Evolutionary conservation across 495 filamentous ascomycete species (phyloP), one percentile per base, ranked within the genome.

Genomic region (Cetradonia linearis): DNA sequence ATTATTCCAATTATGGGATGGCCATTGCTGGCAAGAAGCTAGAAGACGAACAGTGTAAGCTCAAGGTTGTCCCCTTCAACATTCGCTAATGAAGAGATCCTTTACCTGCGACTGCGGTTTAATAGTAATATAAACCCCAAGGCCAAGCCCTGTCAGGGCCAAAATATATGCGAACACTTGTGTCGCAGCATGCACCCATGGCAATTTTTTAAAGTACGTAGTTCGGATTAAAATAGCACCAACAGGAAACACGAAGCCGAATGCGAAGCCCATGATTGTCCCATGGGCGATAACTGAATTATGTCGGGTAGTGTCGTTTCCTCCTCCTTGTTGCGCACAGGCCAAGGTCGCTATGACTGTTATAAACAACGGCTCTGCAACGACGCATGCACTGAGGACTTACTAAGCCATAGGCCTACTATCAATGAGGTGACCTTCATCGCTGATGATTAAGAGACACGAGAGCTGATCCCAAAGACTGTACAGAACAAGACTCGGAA

Each of bases 1-100:
- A 85, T 72, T 5, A 82, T 76, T 20, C 87, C 87, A 59, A 89
- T 75, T 34, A 78, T 72, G 14, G 73, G 70, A 56, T 77, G 76
- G 56, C 58, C 50, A 50, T 58, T 56, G 30, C 55, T 55, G 11
- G 62, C 50, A 33, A 27, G 56, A 11, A 60, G 13, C 62, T 63
- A 27, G 33, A 13, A 60, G 18, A 9, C 13, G 5, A 28, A n/a
- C 0, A 34, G 7, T n/a, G 38, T n/a, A n/a, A 44, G 72, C 76
- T 70, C 74, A 36, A 70, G 66, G 44, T 58, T 25, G 20, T 27
- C 31, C 10, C 27, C 20, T 13, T 3, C 20, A 18, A 53, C 28
- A 25, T 6, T 14, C 28, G 48, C 36, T 28, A 27, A 53, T 48
- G 46, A 23, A 16, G 27, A 23, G 48, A 56, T 36, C 34, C 34